Evolutionary conservation across 2,329 filamentous ascomycete genomes (phyloP).

Genomic region (Neoscytalidium dimidiatum): DNA sequence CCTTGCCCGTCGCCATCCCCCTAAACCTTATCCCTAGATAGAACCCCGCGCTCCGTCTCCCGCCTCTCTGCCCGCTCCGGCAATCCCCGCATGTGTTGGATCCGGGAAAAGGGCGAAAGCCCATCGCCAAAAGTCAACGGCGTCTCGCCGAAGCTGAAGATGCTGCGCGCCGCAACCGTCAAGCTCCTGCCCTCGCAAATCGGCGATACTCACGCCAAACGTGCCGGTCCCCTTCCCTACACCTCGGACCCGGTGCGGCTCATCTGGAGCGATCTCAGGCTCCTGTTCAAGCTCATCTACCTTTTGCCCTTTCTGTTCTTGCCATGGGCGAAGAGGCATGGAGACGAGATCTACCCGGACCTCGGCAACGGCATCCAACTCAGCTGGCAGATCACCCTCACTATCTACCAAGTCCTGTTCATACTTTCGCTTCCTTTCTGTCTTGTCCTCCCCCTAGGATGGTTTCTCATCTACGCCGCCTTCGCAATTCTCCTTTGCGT

Average conservation of each 20-base stretch:
- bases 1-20: neutral
- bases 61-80: neutral
- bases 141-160: constrained; percentile 1
- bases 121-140: neutral
- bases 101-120: neutral
- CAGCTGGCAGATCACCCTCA: constrained; percentile 59
- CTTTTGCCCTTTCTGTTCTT: constrained; percentile 25
- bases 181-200: constrained; percentile 19
- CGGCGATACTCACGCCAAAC: neutral
- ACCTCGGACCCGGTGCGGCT: constrained; percentile 28
- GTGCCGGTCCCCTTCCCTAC: constrained; percentile 25
- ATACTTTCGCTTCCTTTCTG: constrained; percentile 58
- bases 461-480: constrained; percentile 31
- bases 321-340: constrained; percentile 22
- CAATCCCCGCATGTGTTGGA: neutral
- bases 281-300: constrained; percentile 24
- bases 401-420: constrained; percentile 62
- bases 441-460: constrained; percentile 48
- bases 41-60: neutral
- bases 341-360: constrained; percentile 65
- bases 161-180: constrained; percentile 10
- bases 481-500: constrained; percentile 32
- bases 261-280: constrained; percentile 26
- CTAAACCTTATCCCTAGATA: neutral
- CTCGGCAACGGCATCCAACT: constrained; percentile 59